These are phyloP conservation scores for Blastobotrys malaysiensis DNA, from an alignment of 1,139 yeast species.

Conservation along the genomic window DNA sequence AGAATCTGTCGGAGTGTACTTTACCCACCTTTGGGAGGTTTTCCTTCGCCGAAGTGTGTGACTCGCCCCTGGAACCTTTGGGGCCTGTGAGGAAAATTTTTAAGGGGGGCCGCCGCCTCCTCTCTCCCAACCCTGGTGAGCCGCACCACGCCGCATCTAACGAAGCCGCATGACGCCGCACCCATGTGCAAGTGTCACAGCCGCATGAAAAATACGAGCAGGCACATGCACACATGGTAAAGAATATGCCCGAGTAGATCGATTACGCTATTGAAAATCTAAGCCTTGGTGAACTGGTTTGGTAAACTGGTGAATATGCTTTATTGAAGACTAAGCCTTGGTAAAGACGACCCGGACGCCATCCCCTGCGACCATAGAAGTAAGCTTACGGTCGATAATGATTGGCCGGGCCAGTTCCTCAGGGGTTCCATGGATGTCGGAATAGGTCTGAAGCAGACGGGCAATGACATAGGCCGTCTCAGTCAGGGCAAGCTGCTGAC, in stretches of 20 bases:
- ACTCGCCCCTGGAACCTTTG: background rate
- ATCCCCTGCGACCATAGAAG: background rate
- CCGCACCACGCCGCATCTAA: too few species aligned
- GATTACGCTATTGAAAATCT: too few species aligned
- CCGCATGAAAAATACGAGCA: too few species aligned
- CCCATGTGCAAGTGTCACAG: too few species aligned
- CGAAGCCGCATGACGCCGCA: too few species aligned
- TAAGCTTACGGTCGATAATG: background rate
- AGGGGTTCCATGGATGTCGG: constrained; percentile 10
- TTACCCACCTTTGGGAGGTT: background rate
- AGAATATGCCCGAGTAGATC: too few species aligned
- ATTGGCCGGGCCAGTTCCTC: background rate
- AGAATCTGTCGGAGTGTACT: background rate
- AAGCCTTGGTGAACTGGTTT: too few species aligned
- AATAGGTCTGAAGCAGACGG: constrained; percentile 39
- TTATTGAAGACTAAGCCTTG: background rate
- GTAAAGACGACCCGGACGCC: background rate
- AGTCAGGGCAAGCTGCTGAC: constrained; percentile 55
- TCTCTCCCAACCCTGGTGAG: background rate
- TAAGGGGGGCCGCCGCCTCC: background rate
- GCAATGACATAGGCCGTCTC: constrained; percentile 47
- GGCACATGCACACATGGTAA: too few species aligned
- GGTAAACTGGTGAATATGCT: too few species aligned
- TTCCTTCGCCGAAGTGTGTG: background rate
- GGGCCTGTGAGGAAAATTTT: background rate